These are phyloP conservation scores for Aspergillus ostianus DNA, from an alignment of 495 filamentous ascomycete genomes.

Conservation along the genomic window DNA sequence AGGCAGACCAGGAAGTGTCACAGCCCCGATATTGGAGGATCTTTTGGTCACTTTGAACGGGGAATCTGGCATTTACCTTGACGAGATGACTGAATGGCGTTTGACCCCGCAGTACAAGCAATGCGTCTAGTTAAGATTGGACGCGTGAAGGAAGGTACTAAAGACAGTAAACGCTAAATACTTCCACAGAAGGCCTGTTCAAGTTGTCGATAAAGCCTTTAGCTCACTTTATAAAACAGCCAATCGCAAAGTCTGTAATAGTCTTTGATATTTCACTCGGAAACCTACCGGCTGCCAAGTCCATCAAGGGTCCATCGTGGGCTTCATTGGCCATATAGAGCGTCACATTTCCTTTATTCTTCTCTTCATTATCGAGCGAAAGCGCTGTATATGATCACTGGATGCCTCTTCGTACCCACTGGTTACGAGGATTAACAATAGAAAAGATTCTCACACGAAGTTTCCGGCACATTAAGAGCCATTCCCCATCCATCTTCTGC, in stretches of 20 bases:
- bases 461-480: conserved; percentile 24
- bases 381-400: conserved; percentile 22
- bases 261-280: conserved; percentile 2
- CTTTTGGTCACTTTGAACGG: no score
- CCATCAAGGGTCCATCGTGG: conserved; percentile 29
- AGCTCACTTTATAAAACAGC: not conserved
- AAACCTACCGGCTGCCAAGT: conserved; percentile 16
- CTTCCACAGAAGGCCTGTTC: no score
- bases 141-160: no score
- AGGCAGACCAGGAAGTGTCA: no score
- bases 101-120: no score
- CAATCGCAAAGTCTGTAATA: not conserved
- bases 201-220: no score
- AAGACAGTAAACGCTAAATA: no score
- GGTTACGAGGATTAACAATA: conserved; percentile 20
- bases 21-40: no score
- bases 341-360: conserved; percentile 9
- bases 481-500: conserved; percentile 23
- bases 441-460: conserved; percentile 21
- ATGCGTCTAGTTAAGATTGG: no score
- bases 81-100: no score
- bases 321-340: conserved; percentile 20
- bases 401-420: conserved; percentile 24
- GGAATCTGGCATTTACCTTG: no score
- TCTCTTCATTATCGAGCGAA: conserved; percentile 16